Percentiles rank a stretch among this genome's conserved stretches.
Conservation (phyloP, 1,284 basidiomycete genomes). For the Xanthoconium separans region DNA sequence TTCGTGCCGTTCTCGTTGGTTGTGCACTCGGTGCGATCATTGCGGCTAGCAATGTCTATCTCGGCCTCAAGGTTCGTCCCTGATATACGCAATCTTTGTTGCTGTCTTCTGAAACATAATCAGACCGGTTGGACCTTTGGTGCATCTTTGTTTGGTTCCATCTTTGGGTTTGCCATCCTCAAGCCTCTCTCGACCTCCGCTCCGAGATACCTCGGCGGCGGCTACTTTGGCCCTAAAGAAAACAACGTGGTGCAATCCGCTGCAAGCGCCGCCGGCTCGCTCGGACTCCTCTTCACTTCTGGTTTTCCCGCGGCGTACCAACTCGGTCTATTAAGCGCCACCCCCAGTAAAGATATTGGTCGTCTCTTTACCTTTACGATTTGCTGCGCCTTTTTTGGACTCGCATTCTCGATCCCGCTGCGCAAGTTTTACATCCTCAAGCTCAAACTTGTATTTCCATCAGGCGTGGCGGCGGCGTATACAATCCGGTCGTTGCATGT, state of each 20-base stretch:
- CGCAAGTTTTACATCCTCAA: conserved; percentile 67
- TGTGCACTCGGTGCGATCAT: conserved; percentile 44
- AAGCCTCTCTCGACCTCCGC: conserved; percentile 52
- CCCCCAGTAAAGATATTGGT: conserved; percentile 43
- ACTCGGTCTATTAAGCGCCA: conserved; percentile 44
- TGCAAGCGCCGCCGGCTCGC: conserved; percentile 47
- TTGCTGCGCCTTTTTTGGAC: conserved; percentile 38
- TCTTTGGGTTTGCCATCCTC: conserved; percentile 54
- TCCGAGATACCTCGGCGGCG: conserved; percentile 54
- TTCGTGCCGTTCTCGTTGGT: conserved; percentile 60
- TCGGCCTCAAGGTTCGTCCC: conserved; percentile 51
- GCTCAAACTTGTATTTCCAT: conserved; percentile 69
- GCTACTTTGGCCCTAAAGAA: conserved; percentile 67
- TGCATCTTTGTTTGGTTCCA: conserved; percentile 52
- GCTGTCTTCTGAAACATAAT: not conserved
- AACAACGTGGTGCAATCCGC: conserved; percentile 37
- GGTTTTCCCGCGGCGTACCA: conserved; percentile 71
- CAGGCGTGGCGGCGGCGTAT: conserved; percentile 67
- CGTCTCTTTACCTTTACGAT: conserved; percentile 57
- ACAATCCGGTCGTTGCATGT: conserved; percentile 66
- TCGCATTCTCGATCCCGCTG: conserved; percentile 53
- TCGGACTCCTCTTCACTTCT: conserved; percentile 44
- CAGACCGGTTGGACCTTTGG: conserved; percentile 64
- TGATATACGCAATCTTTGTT: not conserved
- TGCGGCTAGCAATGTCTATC: conserved; percentile 65